Percentiles rank a stretch among this genome's conserved stretches.
These are phyloP conservation scores for Lecanicillium sp. DNA, from an alignment of 2,329 filamentous ascomycete genomes.

Conservation along the genomic window DNA sequence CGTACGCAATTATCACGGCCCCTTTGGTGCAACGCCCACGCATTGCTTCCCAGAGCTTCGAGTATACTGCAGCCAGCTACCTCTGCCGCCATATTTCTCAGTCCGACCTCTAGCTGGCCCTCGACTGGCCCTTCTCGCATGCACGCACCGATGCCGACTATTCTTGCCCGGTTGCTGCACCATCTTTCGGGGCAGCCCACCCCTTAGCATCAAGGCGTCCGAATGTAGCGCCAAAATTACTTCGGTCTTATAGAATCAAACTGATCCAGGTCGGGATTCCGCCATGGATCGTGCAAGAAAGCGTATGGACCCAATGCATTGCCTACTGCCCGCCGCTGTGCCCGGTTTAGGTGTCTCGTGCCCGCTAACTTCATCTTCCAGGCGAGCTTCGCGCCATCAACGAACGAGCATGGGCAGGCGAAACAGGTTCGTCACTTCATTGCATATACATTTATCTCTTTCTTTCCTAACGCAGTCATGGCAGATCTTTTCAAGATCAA, in stretches of 20 bases:
- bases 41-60: constrained; percentile 3
- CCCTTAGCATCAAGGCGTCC: constrained; percentile 34
- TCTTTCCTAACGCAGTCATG: not conserved
- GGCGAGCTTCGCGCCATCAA: constrained; percentile 90
- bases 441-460: not conserved
- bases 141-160: constrained; percentile 32
- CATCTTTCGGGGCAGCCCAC: constrained; percentile 28
- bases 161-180: constrained; percentile 25
- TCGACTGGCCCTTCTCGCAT: constrained; percentile 16
- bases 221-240: constrained; percentile 37
- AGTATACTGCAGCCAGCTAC: too few species aligned
- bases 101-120: constrained; percentile 5
- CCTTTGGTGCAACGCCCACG: too few species aligned
- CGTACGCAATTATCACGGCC: too few species aligned
- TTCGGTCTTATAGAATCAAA: constrained; percentile 20
- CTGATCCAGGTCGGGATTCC: constrained; percentile 26
- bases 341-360: too few species aligned
- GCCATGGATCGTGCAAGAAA: constrained; percentile 59
- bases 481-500: constrained; percentile 71
- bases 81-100: not conserved
- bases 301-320: constrained; percentile 34
- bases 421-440: constrained; percentile 55
- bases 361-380: constrained; percentile 29
- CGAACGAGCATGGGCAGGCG: constrained; percentile 78
- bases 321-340: too few species aligned